Percentiles rank a stretch among this genome's conserved stretches.
Conservation (phyloP, 371 early-diverging fungal genomes). For the Basidiobolus meristosporus region DNA sequence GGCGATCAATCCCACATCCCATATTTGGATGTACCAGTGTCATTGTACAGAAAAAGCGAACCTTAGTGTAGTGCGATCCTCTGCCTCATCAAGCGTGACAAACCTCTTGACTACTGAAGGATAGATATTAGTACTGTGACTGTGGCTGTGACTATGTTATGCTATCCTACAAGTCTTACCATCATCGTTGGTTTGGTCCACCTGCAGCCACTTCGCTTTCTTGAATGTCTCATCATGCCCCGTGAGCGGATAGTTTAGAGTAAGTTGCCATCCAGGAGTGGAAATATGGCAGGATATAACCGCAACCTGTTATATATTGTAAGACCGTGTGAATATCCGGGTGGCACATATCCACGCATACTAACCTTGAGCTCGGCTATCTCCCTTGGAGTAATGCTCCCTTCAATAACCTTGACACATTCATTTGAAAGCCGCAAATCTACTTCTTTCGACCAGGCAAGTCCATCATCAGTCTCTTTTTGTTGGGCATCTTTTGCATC, state of each 20-base stretch:
- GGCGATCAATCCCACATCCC: slow-evolving; percentile 1
- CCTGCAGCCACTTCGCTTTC: not conserved
- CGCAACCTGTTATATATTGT: not conserved
- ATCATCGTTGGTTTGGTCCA: no score
- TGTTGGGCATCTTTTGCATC: slow-evolving; percentile 8
- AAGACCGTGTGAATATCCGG: not conserved
- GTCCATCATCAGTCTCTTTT: slow-evolving; percentile 3
- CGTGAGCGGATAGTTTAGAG: not conserved
- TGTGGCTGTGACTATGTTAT: slow-evolving; percentile 1
- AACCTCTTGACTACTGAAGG: slow-evolving; percentile 6
- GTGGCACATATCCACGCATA: slow-evolving; percentile 3
- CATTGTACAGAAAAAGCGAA: slow-evolving; percentile 3
- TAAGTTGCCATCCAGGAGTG: slow-evolving; percentile 5
- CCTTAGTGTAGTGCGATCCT: slow-evolving; percentile 25
- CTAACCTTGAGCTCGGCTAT: slow-evolving; percentile 44
- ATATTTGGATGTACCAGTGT: not conserved
- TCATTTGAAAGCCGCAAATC: slow-evolving; percentile 26
- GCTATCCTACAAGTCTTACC: no score
- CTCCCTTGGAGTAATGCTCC: slow-evolving; percentile 24
- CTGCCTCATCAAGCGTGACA: slow-evolving; percentile 23
- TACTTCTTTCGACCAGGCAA: slow-evolving; percentile 10
- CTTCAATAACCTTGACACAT: slow-evolving; percentile 38
- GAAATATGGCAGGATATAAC: not conserved
- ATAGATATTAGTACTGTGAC: slow-evolving; percentile 3
- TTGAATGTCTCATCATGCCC: slow-evolving; percentile 4